A percentile compares a stretch with the other conserved stretches of the same genome.
phyloP scores from a whole-genome alignment of 176 grass and related monocot species.

The Olyra latifolia region DNA sequence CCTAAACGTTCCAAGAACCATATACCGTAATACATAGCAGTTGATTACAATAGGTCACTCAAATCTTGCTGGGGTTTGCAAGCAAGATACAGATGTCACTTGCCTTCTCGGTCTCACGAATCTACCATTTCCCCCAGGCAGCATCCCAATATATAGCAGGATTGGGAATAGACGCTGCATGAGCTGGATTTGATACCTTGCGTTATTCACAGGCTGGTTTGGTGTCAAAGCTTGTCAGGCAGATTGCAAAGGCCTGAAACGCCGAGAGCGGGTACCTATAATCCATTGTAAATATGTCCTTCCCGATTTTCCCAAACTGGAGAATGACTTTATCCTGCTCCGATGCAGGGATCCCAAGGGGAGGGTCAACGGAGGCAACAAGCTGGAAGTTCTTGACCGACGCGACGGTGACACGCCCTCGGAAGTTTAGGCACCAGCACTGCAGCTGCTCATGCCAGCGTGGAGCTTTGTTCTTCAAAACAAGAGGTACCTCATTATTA shows the following conservation, averaged over 20 bases:
- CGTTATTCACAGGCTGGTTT: conserved; percentile 92
- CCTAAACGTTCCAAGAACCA: conserved; percentile 34
- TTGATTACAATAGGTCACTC: conserved; percentile 21
- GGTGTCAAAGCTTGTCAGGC: conserved; percentile 96
- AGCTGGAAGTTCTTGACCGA: conserved; percentile 99
- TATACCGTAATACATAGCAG: conserved; percentile 29
- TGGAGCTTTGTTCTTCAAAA: conserved; percentile 93
- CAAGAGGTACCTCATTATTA: conserved; percentile 38
- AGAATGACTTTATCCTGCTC: conserved; percentile 95
- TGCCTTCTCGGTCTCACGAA: conserved; percentile 17
- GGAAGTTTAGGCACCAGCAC: conserved; percentile 99
- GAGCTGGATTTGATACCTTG: not conserved
- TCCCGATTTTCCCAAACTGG: conserved; percentile 97
- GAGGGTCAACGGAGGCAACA: conserved; percentile 68
- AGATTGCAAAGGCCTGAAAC: conserved; percentile 92
- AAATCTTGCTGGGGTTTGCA: conserved; percentile 14
- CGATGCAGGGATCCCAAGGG: conserved; percentile 42
- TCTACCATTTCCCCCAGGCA: conserved; percentile 7
- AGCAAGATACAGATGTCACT: conserved; percentile 17
- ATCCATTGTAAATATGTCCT: conserved; percentile 98
- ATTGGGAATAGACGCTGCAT: conserved; percentile 14
- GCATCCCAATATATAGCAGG: not conserved
- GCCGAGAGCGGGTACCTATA: conserved; percentile 89
- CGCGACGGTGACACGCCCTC: conserved; percentile 86
- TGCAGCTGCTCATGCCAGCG: conserved; percentile 98